phyloP scores from a whole-genome alignment of 768 basidiomycete species.

The Leccinum subgranulosum region DNA sequence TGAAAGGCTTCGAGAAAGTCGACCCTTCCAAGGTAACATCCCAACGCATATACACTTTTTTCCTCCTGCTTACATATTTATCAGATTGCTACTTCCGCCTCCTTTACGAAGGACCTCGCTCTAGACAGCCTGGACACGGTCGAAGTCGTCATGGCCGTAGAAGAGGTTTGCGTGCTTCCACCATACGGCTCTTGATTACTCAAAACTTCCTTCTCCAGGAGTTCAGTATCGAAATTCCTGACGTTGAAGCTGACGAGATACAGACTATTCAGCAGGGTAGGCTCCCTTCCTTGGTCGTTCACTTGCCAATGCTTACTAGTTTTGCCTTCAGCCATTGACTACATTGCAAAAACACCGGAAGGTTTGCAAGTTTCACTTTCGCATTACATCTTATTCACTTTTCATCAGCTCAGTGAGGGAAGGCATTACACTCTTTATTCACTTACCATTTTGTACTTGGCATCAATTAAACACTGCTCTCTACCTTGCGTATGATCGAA shows the following conservation, averaged over 20 bases:
- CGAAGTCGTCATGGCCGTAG: constrained; percentile 98
- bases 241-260: constrained; percentile 93
- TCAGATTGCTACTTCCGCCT: constrained; percentile 62
- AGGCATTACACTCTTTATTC: constrained; percentile 6
- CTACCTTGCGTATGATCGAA: not conserved
- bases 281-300: constrained; percentile 17
- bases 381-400: constrained; percentile 8
- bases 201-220: constrained; percentile 50
- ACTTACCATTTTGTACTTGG: constrained; percentile 17
- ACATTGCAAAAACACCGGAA: constrained; percentile 90
- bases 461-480: constrained; percentile 16
- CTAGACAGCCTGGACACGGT: constrained; percentile 93
- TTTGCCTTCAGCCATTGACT: constrained; percentile 75
- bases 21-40: constrained; percentile 26
- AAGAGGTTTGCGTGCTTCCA: constrained; percentile 57
- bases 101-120: constrained; percentile 54
- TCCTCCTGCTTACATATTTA: constrained; percentile 15
- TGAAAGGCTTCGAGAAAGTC: constrained; percentile 33
- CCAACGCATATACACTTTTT: not conserved
- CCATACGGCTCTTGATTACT: constrained; percentile 1
- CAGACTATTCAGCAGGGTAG: constrained; percentile 87
- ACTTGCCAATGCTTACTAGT: not conserved
- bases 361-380: constrained; percentile 43
- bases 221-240: constrained; percentile 96
- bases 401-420: constrained; percentile 45